Conservation (phyloP, 805 yeast genomes). For the Metschnikowia hibisci region DNA sequence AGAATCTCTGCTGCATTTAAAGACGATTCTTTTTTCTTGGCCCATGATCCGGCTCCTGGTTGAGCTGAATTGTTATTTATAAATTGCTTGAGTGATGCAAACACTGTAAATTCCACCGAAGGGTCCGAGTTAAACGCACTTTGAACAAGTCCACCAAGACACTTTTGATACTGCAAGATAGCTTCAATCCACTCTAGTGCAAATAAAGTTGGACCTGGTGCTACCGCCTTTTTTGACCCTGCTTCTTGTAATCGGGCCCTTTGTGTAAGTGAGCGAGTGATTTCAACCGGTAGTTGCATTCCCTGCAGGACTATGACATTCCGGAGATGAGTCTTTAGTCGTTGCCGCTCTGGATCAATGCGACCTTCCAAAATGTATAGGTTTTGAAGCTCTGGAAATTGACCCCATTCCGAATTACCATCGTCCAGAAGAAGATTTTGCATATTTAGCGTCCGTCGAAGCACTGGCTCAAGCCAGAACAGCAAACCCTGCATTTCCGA, state of each 20-base stretch:
- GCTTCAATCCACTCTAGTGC: conserved; percentile 69
- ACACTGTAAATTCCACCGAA: conserved; percentile 50
- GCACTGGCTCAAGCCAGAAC: conserved; percentile 50
- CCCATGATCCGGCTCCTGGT: conserved; percentile 32
- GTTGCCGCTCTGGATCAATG: conserved; percentile 50
- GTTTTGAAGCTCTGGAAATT: conserved; percentile 40
- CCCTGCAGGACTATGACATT: conserved; percentile 49
- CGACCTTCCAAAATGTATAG: conserved; percentile 49
- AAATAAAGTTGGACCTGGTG: conserved; percentile 33
- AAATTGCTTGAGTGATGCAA: conserved; percentile 58
- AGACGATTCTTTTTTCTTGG: conserved; percentile 35
- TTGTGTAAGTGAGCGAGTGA: conserved; percentile 13
- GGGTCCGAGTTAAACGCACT: conserved; percentile 48
- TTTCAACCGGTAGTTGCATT: conserved; percentile 26
- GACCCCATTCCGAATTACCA: neutral
- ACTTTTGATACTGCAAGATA: conserved; percentile 48
- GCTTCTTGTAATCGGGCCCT: conserved; percentile 10
- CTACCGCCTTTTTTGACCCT: conserved; percentile 6
- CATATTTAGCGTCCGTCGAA: conserved; percentile 10
- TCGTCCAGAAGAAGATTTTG: neutral
- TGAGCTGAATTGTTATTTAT: conserved; percentile 41
- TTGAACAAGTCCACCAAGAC: conserved; percentile 46
- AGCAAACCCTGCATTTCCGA: conserved; percentile 54
- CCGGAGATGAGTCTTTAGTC: conserved; percentile 46
- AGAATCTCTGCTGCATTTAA: conserved; percentile 38